Percentiles rank a stretch among this genome's conserved stretches.
Evolutionary conservation across 2,329 filamentous ascomycete genomes (phyloP).

Genomic region (Phoma herbarum): DNA sequence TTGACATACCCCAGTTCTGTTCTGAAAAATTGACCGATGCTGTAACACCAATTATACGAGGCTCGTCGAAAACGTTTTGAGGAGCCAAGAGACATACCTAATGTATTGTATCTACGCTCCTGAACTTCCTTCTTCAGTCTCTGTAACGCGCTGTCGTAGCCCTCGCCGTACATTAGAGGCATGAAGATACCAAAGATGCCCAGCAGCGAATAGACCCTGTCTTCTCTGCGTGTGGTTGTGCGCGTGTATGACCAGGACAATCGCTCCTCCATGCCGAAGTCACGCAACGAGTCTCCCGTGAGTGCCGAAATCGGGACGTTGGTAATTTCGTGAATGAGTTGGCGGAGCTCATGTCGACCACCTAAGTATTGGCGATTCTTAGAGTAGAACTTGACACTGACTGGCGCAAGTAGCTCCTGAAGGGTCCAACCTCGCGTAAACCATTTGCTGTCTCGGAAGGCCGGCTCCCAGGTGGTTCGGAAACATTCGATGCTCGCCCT

Average conservation of each 20-base stretch:
- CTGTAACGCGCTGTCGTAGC: not conserved
- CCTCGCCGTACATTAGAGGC: not conserved
- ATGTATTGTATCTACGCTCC: not conserved
- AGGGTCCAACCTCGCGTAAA: not conserved
- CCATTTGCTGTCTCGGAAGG: not conserved
- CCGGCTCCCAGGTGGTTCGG: not conserved
- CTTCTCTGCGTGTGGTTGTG: slow-evolving; percentile 21
- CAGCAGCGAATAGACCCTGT: slow-evolving; percentile 16
- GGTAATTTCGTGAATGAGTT: not conserved
- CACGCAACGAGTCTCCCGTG: not conserved
- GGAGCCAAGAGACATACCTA: not conserved
- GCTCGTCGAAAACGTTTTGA: no score
- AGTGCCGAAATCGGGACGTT: not conserved
- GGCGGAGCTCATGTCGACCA: not conserved
- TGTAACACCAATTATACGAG: no score
- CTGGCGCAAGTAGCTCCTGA: not conserved
- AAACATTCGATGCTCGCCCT: not conserved
- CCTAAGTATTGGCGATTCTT: not conserved
- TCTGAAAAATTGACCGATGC: not conserved
- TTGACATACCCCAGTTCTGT: not conserved
- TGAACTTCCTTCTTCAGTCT: not conserved
- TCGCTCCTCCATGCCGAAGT: slow-evolving; percentile 14
- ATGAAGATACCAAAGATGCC: slow-evolving; percentile 25
- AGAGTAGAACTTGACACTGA: not conserved
- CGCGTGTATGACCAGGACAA: slow-evolving; percentile 19